Evolutionary conservation across 2,329 filamentous ascomycete genomes (phyloP), one percentile per base, ranked within the genome.

Genomic region (Nigrospora osmanthi): DNA sequence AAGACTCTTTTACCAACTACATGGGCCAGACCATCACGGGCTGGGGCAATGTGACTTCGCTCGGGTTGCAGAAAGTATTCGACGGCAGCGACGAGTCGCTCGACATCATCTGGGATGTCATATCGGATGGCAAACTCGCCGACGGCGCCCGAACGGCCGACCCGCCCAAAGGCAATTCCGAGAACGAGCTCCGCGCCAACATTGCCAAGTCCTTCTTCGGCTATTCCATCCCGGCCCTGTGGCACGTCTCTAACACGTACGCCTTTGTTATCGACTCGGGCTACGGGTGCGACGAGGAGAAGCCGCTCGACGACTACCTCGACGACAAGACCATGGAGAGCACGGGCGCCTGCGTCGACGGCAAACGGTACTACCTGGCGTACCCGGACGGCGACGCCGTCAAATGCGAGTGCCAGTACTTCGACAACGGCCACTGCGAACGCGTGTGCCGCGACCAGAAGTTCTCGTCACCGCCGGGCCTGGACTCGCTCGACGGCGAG

Each of bases 211-310:
- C 54, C 34, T 54, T 65, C 42, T 65, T 52, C 43, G 59, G 49
- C 37, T 62, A 50, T 38, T 50, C 58, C 38, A 62, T 67, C 44
- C 62, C 64, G 9, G 43, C 47, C 13, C 36, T 60, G 3, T 67
- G 63, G 64, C 45, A 47, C 12, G 41, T 40, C 30, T 57, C 60
- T 6, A 47, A 49, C 4, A 49, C 47, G 10, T 50, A 53, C 17
- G 53, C 58, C 12, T 66, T 67, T 38, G 44, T 67, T 36, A 42
- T 66, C 35, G 58, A 65, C 53, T 57, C 60, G n/a, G 63, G 60
- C 7, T 35, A 35, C 17, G 17, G 13, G 7, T 66, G 61, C 49
- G 46, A 47, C 40, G 42, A 42, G 10, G 40, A 46, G 38, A 47
- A 54, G 17, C 54, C 57, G 2, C 28, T 53, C 9, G 32, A 12